Evolutionary conservation across 1,139 yeast species (phyloP), one percentile per base, ranked within the genome.

Genomic region (Hemisphaericaspora xylofermentans): DNA sequence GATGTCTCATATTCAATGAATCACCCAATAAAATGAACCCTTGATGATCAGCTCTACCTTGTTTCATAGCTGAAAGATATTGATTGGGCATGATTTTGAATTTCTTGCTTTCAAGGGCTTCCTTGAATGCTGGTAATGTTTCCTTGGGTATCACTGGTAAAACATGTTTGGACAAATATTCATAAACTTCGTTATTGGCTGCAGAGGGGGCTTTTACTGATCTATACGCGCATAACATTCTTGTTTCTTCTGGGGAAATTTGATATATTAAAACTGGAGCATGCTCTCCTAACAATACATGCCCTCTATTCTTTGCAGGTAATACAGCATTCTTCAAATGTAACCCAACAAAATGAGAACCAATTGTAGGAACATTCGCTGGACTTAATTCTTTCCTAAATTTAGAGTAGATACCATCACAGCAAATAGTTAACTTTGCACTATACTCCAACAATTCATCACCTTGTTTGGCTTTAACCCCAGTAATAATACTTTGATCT

Each of bases 1-100:
- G 99, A 62, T 93, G 99, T 60, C 99, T 79, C 97, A 93, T 93
- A 62, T 93, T 93, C 56, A 91, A 74, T 2, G 98, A 88, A 60
- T 93, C 99, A 32, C 99, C 99, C 36, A 93, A 61, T 53, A 93
- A 74, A 33, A 93, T 71, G 41, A 89, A 68, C n/a, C 99, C 99
- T 13, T 81, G 81, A 26, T 44, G 43, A 36, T 79, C 74, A 15
- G 71, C 71, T 52, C 78, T 80, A 13, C 72, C 73, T 51, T 72
- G 77, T 38, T 75, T 71, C 45, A 78, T 71, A 0, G 97, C 97
- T 7, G 95, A 80, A 43, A 93, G 71, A 64, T 80, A 93, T 56
- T 94, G 95, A 64, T 91, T 91, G 37, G 99, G 98, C 98, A 93
- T 93, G 36, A 88, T 78, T 50, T 88, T 80, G 59, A 85, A 80